These are phyloP conservation scores for Pleurotus pulmonarius DNA, from an alignment of 768 basidiomycete genomes.

Conservation along the genomic window DNA sequence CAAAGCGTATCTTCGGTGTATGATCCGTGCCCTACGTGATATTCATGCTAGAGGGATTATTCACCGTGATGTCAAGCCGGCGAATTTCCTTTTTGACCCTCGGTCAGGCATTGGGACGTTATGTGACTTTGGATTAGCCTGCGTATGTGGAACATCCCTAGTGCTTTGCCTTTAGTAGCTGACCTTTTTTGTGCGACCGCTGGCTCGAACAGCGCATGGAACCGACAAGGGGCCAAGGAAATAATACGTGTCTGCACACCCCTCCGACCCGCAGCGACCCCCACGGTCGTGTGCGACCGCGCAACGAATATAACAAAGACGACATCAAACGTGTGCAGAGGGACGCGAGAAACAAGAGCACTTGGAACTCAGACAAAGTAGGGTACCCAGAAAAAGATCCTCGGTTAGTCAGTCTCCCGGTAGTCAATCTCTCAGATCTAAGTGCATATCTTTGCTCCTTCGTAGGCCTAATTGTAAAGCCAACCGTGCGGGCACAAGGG, in stretches of 20 bases:
- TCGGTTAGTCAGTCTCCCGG: constrained; percentile 37
- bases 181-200: background rate
- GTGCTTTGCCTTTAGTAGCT: background rate
- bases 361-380: constrained; percentile 59
- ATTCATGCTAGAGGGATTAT: constrained; percentile 85
- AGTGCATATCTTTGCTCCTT: background rate
- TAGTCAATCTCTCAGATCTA: no score
- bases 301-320: constrained; percentile 43
- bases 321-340: constrained; percentile 55
- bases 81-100: constrained; percentile 94
- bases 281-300: constrained; percentile 56
- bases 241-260: constrained; percentile 77
- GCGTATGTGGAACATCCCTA: constrained; percentile 47
- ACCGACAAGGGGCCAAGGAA: constrained; percentile 25
- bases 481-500: constrained; percentile 94
- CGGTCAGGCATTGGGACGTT: constrained; percentile 78
- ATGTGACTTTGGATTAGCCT: constrained; percentile 94
- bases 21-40: constrained; percentile 87
- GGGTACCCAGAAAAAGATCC: constrained; percentile 77
- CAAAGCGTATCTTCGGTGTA: constrained; percentile 83
- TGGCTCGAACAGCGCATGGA: constrained; percentile 50
- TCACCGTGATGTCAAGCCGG: constrained; percentile 97
- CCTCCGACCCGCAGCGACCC: constrained; percentile 55
- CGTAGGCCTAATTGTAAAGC: constrained; percentile 80
- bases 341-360: constrained; percentile 54